These are phyloP conservation scores for Sicyos baderoa DNA, from an alignment of 306 rosid genomes.

Conservation along the genomic window DNA sequence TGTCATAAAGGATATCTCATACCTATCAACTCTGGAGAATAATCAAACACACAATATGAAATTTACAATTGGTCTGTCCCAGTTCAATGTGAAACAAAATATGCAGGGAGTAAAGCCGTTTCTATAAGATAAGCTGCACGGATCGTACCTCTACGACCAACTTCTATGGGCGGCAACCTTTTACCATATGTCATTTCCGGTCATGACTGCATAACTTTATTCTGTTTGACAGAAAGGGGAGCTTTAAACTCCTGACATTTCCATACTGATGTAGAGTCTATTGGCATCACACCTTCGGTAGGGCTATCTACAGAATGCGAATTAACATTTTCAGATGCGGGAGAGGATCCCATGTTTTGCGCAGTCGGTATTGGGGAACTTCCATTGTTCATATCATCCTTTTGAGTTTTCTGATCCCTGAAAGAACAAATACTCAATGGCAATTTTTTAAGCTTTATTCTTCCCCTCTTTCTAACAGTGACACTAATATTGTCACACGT, in stretches of 20 bases:
- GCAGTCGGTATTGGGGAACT: slow-evolving; percentile 33
- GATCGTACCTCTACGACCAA: slow-evolving; percentile 69
- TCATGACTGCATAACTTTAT: slow-evolving; percentile 68
- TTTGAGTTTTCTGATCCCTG: slow-evolving; percentile 50
- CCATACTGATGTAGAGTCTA: slow-evolving; percentile 61
- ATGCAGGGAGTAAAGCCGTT: slow-evolving; percentile 32
- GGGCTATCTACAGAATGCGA: slow-evolving; percentile 54
- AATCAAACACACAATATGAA: slow-evolving; percentile 50
- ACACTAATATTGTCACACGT: slow-evolving; percentile 37
- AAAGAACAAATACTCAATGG: slow-evolving; percentile 69
- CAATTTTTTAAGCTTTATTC: slow-evolving; percentile 75
- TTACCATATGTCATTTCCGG: slow-evolving; percentile 28
- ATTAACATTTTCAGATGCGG: slow-evolving; percentile 35
- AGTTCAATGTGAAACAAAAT: slow-evolving; percentile 52
- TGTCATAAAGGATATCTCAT: slow-evolving; percentile 28
- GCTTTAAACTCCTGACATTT: slow-evolving; percentile 76
- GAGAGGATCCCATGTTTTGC: slow-evolving; percentile 37
- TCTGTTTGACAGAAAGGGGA: slow-evolving; percentile 63
- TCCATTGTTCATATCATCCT: slow-evolving; percentile 48
- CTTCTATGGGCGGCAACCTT: slow-evolving; percentile 36
- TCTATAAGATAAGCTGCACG: slow-evolving; percentile 37
- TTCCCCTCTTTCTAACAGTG: slow-evolving; percentile 73
- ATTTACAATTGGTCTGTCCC: slow-evolving; percentile 49
- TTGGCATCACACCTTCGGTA: slow-evolving; percentile 44
- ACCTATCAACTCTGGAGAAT: neutral